A percentile compares a stretch with the other conserved stretches of the same genome.
Evolutionary conservation across 345 rosid genomes (phyloP).

Genomic region (Arabis hirsuta): DNA sequence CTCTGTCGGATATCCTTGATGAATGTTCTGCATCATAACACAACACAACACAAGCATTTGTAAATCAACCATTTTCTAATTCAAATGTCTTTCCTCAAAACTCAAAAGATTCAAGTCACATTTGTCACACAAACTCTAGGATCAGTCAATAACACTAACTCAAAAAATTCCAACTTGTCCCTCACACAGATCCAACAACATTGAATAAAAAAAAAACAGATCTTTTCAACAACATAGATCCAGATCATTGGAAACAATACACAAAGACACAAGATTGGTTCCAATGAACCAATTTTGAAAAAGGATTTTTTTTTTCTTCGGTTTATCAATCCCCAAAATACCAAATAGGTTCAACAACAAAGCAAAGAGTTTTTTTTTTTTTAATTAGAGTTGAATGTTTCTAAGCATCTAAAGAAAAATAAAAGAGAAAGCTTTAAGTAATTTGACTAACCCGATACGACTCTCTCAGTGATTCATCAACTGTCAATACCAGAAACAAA

Average conservation of each 20-base stretch:
- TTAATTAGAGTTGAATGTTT: constrained; percentile 12
- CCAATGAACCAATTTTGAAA: neutral
- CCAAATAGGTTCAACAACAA: constrained; percentile 21
- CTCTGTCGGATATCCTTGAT: constrained; percentile 82
- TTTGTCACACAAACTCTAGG: constrained; percentile 5
- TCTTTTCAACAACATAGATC: constrained; percentile 23
- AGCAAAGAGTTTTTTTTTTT: neutral
- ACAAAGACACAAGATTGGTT: constrained; percentile 28
- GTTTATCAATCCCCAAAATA: neutral
- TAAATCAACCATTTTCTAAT: constrained; percentile 7
- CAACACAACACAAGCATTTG: neutral
- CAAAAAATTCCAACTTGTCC: neutral
- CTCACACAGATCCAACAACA: constrained; percentile 28
- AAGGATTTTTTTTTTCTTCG: neutral
- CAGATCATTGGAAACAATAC: constrained; percentile 5
- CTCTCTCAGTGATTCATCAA: constrained; percentile 67
- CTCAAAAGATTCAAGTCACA: constrained; percentile 9
- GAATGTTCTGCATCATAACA: constrained; percentile 67
- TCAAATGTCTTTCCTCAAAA: constrained; percentile 6
- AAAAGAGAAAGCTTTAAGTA: constrained; percentile 22
- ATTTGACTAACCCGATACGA: constrained; percentile 68
- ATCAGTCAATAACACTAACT: neutral
- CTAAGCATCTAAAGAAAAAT: constrained; percentile 27
- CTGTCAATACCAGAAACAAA: constrained; percentile 44
- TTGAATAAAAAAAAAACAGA: constrained; percentile 3